Conservation (phyloP, 202 grass and related monocot genomes). For the Schoenoplectus tabernaemontani region DNA sequence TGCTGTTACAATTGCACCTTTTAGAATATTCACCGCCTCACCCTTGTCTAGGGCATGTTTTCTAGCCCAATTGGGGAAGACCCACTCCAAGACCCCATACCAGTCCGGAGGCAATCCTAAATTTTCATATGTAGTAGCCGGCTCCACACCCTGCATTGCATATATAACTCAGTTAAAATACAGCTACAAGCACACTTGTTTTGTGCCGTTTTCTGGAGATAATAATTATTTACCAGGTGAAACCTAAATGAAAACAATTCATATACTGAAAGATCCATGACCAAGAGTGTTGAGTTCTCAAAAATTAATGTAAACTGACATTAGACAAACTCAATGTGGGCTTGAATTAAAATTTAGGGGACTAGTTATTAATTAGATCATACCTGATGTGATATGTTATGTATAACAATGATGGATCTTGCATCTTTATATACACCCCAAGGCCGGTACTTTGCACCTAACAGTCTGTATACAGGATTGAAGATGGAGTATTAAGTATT, state of each 20-base stretch:
- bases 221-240: neutral
- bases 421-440: constrained; percentile 88
- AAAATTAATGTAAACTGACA: too few relatives aligned
- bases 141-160: constrained; percentile 74
- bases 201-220: neutral
- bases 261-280: too few relatives aligned
- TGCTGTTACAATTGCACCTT: constrained; percentile 87
- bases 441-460: constrained; percentile 88
- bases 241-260: too few relatives aligned
- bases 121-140: constrained; percentile 74
- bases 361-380: neutral
- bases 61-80: constrained; percentile 90
- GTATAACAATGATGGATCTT: constrained; percentile 81
- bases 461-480: constrained; percentile 43
- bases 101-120: constrained; percentile 76
- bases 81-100: constrained; percentile 96
- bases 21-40: constrained; percentile 85
- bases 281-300: too few relatives aligned
- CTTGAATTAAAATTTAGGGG: neutral
- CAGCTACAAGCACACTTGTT: neutral
- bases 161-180: neutral
- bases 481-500: constrained; percentile 21
- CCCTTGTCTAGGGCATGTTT: constrained; percentile 89
- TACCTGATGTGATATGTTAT: constrained; percentile 98
- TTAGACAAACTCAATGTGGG: neutral